Base-by-base conservation (phyloP, 371 early-diverging fungal species). In the Dichotomocladium elegans region DNA sequence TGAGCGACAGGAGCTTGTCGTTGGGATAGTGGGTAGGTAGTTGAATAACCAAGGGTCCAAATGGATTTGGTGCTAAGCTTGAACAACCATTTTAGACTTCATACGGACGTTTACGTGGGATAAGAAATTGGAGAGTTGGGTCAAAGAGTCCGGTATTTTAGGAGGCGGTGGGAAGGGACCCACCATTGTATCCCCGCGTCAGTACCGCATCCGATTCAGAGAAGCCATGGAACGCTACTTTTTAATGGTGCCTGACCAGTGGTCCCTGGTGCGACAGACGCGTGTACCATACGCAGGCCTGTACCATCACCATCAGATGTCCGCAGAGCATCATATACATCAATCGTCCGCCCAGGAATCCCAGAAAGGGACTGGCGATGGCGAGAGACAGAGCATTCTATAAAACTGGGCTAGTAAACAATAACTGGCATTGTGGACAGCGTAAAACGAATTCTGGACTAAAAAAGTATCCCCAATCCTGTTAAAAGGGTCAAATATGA, bases 21-120 rank as follows among this genome's bases (percentile, higher is more conserved):
- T 96, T 4, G 98, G 98, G 14, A 95, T 98, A 49, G 95, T 98
- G 30, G 90, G 90, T 89, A 77, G 61, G 79, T 46, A 12, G 37
- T 28, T 33, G 28, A 14, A 9, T 10, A 47, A 6, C 22, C 9
- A 12, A 25, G n/a, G 24, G 14, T 29, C 15, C 12, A 12, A 30
- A 44, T 11, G 31, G 44, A 22, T 21, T 17, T 17, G 17, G n/a
- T 17, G 21, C 37, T 6, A 17, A 17, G 11, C 17, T 11, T 35
- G 17, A 35, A 34, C 35, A 35, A 35, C 35, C 37, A n/a, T 21
- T 26, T 41, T 41, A 83, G 98, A 98, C 64, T 96, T 93, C 66
- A 95, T 97, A 46, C 85, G 97, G 28, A 92, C 95, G 0, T 98
- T 92, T 63, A 98, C 97, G 0, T 96, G 96, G 96, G 95, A 95